These are phyloP conservation scores for Ampelocalamus luodianensis DNA, from an alignment of 176 grass and related monocot genomes.

Conservation along the genomic window DNA sequence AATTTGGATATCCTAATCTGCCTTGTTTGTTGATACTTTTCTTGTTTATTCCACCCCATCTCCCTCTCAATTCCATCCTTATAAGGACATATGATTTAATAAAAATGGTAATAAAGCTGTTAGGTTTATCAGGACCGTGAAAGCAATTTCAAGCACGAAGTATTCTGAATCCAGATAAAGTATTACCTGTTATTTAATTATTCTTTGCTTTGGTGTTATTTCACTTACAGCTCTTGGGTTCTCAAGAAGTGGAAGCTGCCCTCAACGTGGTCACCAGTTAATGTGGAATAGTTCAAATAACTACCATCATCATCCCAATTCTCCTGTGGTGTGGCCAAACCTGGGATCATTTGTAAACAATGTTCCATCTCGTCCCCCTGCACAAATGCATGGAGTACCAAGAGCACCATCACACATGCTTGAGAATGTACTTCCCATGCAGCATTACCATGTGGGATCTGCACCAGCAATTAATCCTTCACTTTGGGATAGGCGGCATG, in stretches of 20 bases:
- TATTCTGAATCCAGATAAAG: conserved; percentile 20
- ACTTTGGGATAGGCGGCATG: conserved; percentile 66
- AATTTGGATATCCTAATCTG: conserved; percentile 35
- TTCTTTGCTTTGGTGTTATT: conserved; percentile 18
- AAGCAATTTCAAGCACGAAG: background rate
- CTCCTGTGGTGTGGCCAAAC: conserved; percentile 65
- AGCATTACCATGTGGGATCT: conserved; percentile 80
- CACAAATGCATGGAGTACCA: conserved; percentile 65
- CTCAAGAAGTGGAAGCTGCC: conserved; percentile 74
- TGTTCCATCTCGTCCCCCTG: conserved; percentile 51
- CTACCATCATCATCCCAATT: conserved; percentile 48
- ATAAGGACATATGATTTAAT: background rate
- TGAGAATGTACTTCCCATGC: conserved; percentile 58
- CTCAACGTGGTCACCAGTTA: conserved; percentile 64
- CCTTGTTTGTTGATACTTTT: background rate
- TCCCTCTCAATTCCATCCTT: background rate
- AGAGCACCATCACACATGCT: conserved; percentile 73
- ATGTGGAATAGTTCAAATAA: conserved; percentile 77
- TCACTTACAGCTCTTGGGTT: conserved; percentile 62
- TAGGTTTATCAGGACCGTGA: conserved; percentile 20
- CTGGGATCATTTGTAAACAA: conserved; percentile 59
- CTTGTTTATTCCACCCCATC: conserved; percentile 2
- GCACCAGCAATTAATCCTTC: conserved; percentile 74
- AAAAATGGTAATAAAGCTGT: background rate
- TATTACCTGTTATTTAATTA: conserved; percentile 35